Conservation (phyloP, 805 yeast species). For the Ascoidea asiatica region DNA sequence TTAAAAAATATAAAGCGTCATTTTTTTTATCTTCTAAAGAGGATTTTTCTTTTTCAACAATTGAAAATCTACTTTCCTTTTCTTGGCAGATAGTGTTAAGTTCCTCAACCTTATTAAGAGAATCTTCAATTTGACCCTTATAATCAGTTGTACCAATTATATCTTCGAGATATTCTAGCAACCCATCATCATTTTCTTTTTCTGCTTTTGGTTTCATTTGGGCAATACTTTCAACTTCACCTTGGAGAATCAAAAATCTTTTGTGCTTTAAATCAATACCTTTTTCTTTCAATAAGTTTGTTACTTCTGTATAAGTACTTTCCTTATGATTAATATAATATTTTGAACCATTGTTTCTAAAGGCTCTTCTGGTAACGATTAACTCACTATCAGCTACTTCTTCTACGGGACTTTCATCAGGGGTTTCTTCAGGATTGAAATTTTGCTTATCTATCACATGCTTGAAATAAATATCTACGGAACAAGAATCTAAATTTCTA, state of each 20-base stretch:
- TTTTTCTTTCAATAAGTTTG: conserved; percentile 53
- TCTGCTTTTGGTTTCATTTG: conserved; percentile 99
- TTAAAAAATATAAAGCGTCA: conserved; percentile 54
- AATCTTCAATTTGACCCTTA: conserved; percentile 60
- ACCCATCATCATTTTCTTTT: conserved; percentile 81
- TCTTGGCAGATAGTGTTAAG: conserved; percentile 71
- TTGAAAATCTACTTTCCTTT: conserved; percentile 64
- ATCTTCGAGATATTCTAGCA: conserved; percentile 88
- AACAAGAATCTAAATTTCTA: conserved; percentile 58
- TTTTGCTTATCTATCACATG: conserved; percentile 53
- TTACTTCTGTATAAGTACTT: conserved; percentile 70
- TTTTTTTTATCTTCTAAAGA: conserved; percentile 49
- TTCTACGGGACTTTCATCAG: conserved; percentile 22
- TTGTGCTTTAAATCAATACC: conserved; percentile 95
- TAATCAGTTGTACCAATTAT: conserved; percentile 89
- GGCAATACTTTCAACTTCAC: conserved; percentile 96
- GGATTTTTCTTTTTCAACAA: conserved; percentile 66
- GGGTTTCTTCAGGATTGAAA: conserved; percentile 21
- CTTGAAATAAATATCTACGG: conserved; percentile 82
- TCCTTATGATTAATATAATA: conserved; percentile 61
- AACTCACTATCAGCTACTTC: conserved; percentile 43
- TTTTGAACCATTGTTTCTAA: conserved; percentile 59
- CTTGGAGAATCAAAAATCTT: conserved; percentile 86
- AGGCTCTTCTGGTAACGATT: conserved; percentile 71
- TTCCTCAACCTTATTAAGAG: conserved; percentile 47